phyloP scores from a whole-genome alignment of 345 rosid genomes.

The Acer negundo region DNA sequence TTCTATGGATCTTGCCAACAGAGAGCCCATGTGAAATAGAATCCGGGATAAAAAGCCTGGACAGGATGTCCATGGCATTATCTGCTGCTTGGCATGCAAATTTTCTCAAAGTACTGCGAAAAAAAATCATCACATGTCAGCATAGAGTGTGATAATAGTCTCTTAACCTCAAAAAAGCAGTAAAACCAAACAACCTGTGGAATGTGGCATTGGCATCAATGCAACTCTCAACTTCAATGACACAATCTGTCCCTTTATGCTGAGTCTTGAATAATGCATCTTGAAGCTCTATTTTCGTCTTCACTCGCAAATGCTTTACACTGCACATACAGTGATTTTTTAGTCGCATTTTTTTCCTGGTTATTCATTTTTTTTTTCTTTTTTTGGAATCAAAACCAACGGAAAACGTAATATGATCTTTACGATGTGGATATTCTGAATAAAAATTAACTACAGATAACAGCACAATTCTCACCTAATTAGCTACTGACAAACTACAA shows the following conservation, averaged over 20 bases:
- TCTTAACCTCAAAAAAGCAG: constrained; percentile 16
- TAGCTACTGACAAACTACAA: background rate
- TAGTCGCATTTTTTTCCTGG: background rate
- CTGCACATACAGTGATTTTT: constrained; percentile 46
- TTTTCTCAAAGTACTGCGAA: constrained; percentile 59
- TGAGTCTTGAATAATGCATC: constrained; percentile 59
- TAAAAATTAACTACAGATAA: background rate
- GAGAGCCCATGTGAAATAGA: constrained; percentile 32
- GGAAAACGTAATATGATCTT: background rate
- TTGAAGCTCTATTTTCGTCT: constrained; percentile 69
- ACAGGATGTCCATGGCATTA: constrained; percentile 44
- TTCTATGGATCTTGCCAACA: constrained; percentile 46
- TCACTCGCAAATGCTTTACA: constrained; percentile 65
- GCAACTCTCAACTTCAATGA: constrained; percentile 88
- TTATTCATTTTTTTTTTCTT: background rate
- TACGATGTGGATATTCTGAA: background rate
- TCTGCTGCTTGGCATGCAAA: constrained; percentile 65
- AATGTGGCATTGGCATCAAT: constrained; percentile 63
- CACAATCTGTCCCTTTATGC: constrained; percentile 49
- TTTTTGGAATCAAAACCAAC: too few species aligned
- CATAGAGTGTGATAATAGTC: constrained; percentile 24
- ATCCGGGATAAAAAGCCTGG: constrained; percentile 41
- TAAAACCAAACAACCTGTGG: constrained; percentile 60
- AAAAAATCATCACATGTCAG: constrained; percentile 32
- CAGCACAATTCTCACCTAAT: background rate